Evolutionary conservation across 2,329 filamentous ascomycete species (phyloP).

Genomic region (Fusarium mexicanum): DNA sequence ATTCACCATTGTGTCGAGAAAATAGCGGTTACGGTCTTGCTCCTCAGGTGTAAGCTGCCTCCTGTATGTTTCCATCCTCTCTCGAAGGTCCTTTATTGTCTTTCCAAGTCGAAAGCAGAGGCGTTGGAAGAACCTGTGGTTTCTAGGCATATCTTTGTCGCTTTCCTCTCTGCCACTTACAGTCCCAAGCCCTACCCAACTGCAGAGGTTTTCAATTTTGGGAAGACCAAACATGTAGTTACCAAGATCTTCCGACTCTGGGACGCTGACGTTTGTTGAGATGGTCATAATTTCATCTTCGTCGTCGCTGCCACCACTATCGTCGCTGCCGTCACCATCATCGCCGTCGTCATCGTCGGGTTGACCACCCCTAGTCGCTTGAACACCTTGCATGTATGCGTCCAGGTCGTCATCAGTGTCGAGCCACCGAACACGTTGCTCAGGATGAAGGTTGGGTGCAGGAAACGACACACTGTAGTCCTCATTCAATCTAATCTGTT

Average conservation of each 20-base stretch:
- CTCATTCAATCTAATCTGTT: not conserved
- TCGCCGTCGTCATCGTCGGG: not conserved
- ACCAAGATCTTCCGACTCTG: slow-evolving; percentile 9
- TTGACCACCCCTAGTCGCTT: not conserved
- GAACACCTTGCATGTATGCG: not conserved
- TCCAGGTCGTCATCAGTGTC: not conserved
- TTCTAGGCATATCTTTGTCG: slow-evolving; percentile 7
- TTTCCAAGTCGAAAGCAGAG: slow-evolving; percentile 54
- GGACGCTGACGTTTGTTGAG: slow-evolving; percentile 23
- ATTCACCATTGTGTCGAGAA: slow-evolving; percentile 16
- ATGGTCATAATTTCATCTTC: slow-evolving; percentile 13
- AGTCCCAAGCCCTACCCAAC: slow-evolving; percentile 3
- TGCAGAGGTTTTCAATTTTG: slow-evolving; percentile 13
- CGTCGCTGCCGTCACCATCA: not conserved
- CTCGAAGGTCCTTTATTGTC: slow-evolving; percentile 40
- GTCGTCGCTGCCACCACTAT: not conserved
- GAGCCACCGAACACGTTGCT: slow-evolving; percentile 35
- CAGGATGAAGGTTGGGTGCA: slow-evolving; percentile 30
- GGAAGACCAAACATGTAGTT: slow-evolving; percentile 29
- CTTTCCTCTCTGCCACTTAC: not conserved
- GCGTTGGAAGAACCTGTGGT: slow-evolving; percentile 35
- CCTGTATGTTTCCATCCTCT: not conserved
- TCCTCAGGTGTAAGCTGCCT: slow-evolving; percentile 12
- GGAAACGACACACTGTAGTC: not conserved
- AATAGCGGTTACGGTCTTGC: slow-evolving; percentile 14